Evolutionary conservation across 148 eudicot species (phyloP), one percentile per base, ranked within the genome.

Genomic region (Silene latifolia): DNA sequence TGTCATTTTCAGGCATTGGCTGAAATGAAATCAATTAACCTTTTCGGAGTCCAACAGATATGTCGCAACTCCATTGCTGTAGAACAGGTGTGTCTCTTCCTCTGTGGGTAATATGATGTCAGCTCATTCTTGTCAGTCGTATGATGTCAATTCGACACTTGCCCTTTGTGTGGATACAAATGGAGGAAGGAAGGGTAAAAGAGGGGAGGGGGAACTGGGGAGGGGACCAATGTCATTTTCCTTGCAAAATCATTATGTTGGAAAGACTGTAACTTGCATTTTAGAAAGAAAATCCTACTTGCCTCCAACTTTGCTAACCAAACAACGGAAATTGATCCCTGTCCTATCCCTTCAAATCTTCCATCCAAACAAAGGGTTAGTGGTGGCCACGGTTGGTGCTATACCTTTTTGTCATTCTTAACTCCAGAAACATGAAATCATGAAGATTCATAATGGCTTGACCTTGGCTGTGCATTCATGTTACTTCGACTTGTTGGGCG

Each of bases 11-110:
- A 96, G 99, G 98, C 93, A 63, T 87, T 96, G 89, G 90, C 93
- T 79, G 94, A 89, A 70, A 89, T 92, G 86, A 92, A 85, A 78
- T 87, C 89, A 73, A 85, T 96, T 80, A 92, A 96, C 76, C 98
- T 96, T 74, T 90, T 96, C 79, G 99, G 99, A 51, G 98, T 96
- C 85, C 99, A 92, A 80, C 98, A 95, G 85, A 95, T 95, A 87
- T 95, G 97, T 64, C 95, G 98, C 74, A 90, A 95, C 80, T 87
- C 97, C 79, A 95, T 95, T 78, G 98, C 96, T 53, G 56, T 92
- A 80, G 99, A 95, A 81, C 99, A 92, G 97, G 99, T 92, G 62
- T 53, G 75, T 82, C 68, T 35, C 24, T 53, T 64, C 59, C 62
- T 44, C 25, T 47, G 15, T 76, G 58, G 12, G n/a, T 57, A 25